These are phyloP conservation scores for Takakia lepidozioides DNA, from an alignment of 225 moss, liverwort and hornwort genomes.

Conservation along the genomic window DNA sequence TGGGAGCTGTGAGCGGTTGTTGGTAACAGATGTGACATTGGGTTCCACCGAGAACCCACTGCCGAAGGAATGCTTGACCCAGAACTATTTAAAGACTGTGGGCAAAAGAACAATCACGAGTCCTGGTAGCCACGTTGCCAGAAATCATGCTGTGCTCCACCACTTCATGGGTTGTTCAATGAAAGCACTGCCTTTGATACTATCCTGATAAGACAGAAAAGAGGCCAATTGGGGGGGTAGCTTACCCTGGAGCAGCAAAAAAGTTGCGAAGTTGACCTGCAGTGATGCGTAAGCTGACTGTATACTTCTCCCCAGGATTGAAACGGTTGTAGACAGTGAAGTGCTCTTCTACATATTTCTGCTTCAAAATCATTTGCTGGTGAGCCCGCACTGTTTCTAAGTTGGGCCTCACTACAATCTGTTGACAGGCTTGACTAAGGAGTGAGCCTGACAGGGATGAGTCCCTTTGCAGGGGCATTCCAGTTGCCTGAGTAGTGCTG, in stretches of 20 bases:
- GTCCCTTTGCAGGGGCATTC: slow-evolving; percentile 8
- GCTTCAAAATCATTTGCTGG: slow-evolving; percentile 68
- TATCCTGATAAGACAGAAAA: too few species aligned
- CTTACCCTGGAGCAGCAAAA: slow-evolving; percentile 84
- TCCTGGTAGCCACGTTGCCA: too few species aligned
- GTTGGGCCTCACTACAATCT: slow-evolving; percentile 74
- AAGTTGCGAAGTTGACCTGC: slow-evolving; percentile 90
- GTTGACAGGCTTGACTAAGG: slow-evolving; percentile 39
- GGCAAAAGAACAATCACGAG: too few species aligned
- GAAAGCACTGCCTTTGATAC: too few species aligned
- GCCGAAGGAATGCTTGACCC: too few species aligned
- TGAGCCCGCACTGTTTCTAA: slow-evolving; percentile 47
- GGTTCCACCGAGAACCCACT: too few species aligned
- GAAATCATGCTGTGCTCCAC: too few species aligned
- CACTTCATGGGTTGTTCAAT: too few species aligned
- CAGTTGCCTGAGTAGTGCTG: slow-evolving; percentile 21
- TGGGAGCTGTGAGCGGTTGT: too few species aligned
- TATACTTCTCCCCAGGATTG: slow-evolving; percentile 81
- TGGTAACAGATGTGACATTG: too few species aligned
- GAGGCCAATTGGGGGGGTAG: too few species aligned
- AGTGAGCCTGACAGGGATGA: slow-evolving; percentile 16
- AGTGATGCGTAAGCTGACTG: slow-evolving; percentile 87
- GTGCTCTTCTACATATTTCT: slow-evolving; percentile 93
- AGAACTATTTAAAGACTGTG: too few species aligned
- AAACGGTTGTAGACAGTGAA: slow-evolving; percentile 80